phyloP scores from a whole-genome alignment of 2,329 filamentous ascomycete species.

The Waltergamsia citrina region DNA sequence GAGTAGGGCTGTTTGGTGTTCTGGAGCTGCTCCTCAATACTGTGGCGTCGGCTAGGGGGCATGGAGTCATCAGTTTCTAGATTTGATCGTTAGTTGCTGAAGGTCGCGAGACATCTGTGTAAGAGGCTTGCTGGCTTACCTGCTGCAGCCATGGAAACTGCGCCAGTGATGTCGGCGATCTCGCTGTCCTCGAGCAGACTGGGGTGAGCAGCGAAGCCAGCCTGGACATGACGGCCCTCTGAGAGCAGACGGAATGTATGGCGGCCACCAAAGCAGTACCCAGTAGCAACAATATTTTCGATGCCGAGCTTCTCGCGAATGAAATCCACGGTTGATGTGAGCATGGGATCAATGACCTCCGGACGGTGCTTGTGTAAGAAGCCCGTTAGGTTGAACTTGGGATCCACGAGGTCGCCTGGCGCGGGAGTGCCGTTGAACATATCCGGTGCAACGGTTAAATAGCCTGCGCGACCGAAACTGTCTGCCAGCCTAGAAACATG shows the following conservation, averaged over 20 bases:
- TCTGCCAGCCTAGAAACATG: constrained; percentile 11
- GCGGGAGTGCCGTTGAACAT: constrained; percentile 14
- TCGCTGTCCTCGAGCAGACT: constrained; percentile 45
- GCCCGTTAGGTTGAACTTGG: constrained; percentile 10
- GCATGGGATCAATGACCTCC: constrained; percentile 11
- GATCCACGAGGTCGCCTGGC: constrained; percentile 9
- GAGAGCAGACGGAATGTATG: constrained; percentile 43
- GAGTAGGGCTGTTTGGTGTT: too few species aligned
- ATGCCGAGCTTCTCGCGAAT: constrained; percentile 31
- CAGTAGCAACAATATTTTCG: constrained; percentile 38
- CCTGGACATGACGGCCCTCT: constrained; percentile 38
- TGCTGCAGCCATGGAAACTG: constrained; percentile 47
- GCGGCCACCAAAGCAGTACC: constrained; percentile 53
- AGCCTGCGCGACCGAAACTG: constrained; percentile 16
- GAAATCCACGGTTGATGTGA: constrained; percentile 9
- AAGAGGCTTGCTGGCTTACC: too few species aligned
- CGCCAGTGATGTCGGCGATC: constrained; percentile 38
- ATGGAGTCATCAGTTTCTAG: not conserved
- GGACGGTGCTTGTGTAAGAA: constrained; percentile 10
- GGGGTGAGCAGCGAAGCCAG: constrained; percentile 52
- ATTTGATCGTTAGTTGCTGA: too few species aligned
- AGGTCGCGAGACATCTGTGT: too few species aligned
- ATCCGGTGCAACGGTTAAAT: constrained; percentile 14
- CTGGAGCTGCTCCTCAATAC: too few species aligned
- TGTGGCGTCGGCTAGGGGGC: not conserved